Conservation (phyloP, 108 stramenopile genomes). For the Pseudonitzschia multistriata region DNA sequence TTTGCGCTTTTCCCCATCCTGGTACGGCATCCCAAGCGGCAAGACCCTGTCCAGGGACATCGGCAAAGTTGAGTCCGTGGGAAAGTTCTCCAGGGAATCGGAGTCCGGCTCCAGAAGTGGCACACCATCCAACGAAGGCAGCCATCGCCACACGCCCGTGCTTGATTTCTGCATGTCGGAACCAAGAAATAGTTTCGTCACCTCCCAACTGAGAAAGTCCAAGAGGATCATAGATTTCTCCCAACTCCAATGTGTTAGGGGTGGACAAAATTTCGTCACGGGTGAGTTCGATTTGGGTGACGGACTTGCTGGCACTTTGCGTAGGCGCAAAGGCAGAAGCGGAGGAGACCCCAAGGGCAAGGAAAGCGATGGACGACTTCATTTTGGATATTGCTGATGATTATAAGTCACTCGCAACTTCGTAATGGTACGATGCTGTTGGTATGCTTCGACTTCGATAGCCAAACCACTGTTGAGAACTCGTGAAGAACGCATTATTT, state of each 20-base stretch:
- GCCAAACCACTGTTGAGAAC: neutral
- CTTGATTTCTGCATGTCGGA: conserved; percentile 78
- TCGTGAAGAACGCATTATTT: neutral
- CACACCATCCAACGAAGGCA: conserved; percentile 75
- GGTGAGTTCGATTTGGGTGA: conserved; percentile 33
- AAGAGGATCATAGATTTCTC: conserved; percentile 72
- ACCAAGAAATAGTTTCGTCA: conserved; percentile 79
- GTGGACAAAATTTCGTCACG: conserved; percentile 53
- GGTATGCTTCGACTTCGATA: neutral
- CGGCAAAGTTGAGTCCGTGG: conserved; percentile 58
- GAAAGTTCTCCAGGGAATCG: conserved; percentile 72
- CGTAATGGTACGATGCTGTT: neutral
- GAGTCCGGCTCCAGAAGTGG: conserved; percentile 63
- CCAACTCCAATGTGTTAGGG: conserved; percentile 70
- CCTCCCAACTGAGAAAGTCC: conserved; percentile 64
- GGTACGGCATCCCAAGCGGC: conserved; percentile 84
- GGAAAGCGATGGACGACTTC: conserved; percentile 45
- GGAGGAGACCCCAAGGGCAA: conserved; percentile 37
- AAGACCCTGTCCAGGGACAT: conserved; percentile 69
- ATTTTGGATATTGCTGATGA: conserved; percentile 17
- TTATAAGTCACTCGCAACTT: neutral
- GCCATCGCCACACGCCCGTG: conserved; percentile 85
- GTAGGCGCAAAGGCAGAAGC: conserved; percentile 42
- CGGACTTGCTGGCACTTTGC: conserved; percentile 29
- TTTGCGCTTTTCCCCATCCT: conserved; percentile 83